A percentile compares a stretch with the other conserved stretches of the same genome.
Evolutionary conservation across 805 yeast species (phyloP).

Genomic region (Candida piceae): DNA sequence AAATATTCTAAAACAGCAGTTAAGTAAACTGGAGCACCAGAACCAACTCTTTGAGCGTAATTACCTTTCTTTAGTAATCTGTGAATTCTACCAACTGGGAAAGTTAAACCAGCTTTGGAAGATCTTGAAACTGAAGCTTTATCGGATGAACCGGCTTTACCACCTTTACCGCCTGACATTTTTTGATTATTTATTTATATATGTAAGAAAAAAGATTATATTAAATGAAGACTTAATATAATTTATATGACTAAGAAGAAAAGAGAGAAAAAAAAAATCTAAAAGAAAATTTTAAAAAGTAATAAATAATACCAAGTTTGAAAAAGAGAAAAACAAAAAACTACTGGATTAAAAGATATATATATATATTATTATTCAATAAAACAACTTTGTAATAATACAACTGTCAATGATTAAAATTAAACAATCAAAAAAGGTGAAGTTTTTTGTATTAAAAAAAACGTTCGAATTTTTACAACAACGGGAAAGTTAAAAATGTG

Average conservation of each 20-base stretch:
- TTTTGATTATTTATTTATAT: no score
- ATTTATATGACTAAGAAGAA: background rate
- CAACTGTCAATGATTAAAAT: no score
- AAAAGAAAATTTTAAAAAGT: no score
- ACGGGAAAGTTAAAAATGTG: no score
- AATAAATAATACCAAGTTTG: no score
- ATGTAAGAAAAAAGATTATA: conserved; percentile 2
- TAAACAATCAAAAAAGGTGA: no score
- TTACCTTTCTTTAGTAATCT: conserved; percentile 94
- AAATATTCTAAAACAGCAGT: conserved; percentile 96
- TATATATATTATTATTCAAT: no score
- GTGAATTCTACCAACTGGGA: conserved; percentile 99
- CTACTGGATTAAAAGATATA: no score
- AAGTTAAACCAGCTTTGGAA: conserved; percentile 96
- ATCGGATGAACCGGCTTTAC: conserved; percentile 91
- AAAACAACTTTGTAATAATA: no score
- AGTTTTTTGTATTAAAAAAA: no score
- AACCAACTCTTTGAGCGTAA: conserved; percentile 98
- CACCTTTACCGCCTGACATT: conserved; percentile 76
- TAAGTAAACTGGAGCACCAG: conserved; percentile 98
- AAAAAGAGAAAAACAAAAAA: no score
- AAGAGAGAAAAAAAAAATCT: background rate
- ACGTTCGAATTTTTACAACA: no score
- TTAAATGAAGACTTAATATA: conserved; percentile 6
- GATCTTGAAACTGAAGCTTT: conserved; percentile 98